Base-by-base conservation (phyloP, 345 rosid genomes). In the Raphanus sativus region DNA sequence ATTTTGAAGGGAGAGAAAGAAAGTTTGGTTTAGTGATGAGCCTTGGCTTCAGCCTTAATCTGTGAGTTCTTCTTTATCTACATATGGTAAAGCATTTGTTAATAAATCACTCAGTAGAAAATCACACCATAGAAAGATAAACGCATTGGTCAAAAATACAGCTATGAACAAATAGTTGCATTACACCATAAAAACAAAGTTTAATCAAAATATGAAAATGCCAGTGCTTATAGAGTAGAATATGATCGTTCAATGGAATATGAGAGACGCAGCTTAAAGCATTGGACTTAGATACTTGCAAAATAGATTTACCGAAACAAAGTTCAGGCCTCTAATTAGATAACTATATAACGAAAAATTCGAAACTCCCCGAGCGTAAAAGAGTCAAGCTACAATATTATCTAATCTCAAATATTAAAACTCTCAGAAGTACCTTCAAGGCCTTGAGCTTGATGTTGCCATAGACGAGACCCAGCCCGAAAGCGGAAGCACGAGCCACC, bases 401-500 rank as follows among this genome's bases (percentile, higher is more conserved):
- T n/a, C n/a, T n/a, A n/a, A n/a, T n/a, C n/a, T n/a, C n/a, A n/a
- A n/a, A n/a, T n/a, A n/a, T n/a, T n/a, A n/a, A n/a, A n/a, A n/a
- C n/a, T n/a, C n/a, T n/a, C n/a, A n/a, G n/a, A 55, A 7, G 8
- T 77, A 87, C 96, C 93, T 85, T 86, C 69, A 89, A 86, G 77
- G 70, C 74, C 85, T 89, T 90, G 81, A 87, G 88, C 93, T 89
- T 90, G 66, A 83, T 56, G 80, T 73, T 89, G 40, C 96, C 96
- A 66, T 86, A 89, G 58, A 86, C 84, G 62, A 85, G 67, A 71
- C 93, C 90, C 16, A 87, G 63, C 6, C 87, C 82, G 58, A 90
- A 89, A 62, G 93, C 91, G 15, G 93, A 87, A 64, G 80, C 96
- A 64, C 91, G 88, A 76, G 90, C 93, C 50, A 87, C 91, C 96